phyloP scores from a whole-genome alignment of 192 early-diverging fungal species.

The Gigaspora rosea region DNA sequence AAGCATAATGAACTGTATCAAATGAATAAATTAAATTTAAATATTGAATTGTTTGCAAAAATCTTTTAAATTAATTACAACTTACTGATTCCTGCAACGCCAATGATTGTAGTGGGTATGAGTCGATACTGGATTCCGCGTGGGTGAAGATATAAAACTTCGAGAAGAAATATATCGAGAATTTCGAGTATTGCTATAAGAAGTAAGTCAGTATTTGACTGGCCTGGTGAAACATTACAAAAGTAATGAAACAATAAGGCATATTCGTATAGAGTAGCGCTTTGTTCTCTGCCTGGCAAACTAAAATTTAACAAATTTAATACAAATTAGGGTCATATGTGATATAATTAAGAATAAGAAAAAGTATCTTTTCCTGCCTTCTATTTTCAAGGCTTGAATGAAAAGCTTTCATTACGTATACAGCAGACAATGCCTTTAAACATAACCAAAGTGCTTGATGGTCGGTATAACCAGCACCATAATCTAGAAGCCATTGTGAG shows the following conservation, averaged over 20 bases:
- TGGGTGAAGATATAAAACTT: constrained; percentile 44
- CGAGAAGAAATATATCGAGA: constrained; percentile 43
- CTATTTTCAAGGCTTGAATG: constrained; percentile 35
- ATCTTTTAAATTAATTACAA: neutral
- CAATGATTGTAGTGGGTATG: constrained; percentile 46
- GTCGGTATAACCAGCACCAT: constrained; percentile 30
- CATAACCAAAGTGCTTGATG: constrained; percentile 33
- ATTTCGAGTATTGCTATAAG: constrained; percentile 46
- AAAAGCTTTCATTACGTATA: constrained; percentile 32
- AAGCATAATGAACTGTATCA: constrained; percentile 39
- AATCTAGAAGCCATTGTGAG: neutral
- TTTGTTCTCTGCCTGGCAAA: constrained; percentile 39
- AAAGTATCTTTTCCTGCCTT: neutral
- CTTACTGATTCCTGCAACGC: constrained; percentile 40
- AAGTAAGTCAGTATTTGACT: constrained; percentile 41
- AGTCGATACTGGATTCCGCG: constrained; percentile 43
- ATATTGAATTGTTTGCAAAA: neutral
- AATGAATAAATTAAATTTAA: neutral
- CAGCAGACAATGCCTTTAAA: constrained; percentile 26
- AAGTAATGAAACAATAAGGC: constrained; percentile 48
- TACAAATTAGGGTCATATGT: neutral
- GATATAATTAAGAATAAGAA: neutral
- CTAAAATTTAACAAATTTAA: neutral
- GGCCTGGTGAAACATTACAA: constrained; percentile 39
- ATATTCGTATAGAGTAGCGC: constrained; percentile 49